Evolutionary conservation across 1,284 basidiomycete species (phyloP), one percentile per base, ranked within the genome.

Genomic region (Erythrobasidium hasegawianum): DNA sequence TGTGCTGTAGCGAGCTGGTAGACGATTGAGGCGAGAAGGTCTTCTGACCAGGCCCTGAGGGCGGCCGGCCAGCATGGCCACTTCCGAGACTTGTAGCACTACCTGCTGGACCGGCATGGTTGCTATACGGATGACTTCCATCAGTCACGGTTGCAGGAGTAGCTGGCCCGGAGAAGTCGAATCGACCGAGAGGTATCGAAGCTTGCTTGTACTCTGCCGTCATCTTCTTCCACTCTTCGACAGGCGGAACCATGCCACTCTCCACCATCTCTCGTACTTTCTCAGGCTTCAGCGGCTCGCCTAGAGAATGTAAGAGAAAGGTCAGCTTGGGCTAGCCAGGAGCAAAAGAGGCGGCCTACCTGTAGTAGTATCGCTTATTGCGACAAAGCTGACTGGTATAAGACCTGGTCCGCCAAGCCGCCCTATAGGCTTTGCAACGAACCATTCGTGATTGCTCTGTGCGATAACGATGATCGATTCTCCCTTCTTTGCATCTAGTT

Each of bases 211-310:
- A 97, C 72, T 85, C 88, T 65, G 93, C 85, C 80, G 97, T 91
- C 59, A 90, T 88, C 75, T 87, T 87, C 77, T 97, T 97, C 96
- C 96, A 99, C 71, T 97, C 94, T 76, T 97, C 95, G 13, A 98
- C 93, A 71, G 86, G 87, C 22, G 96, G 96, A 13, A 98, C 82
- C 67, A 88, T 86, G 20, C 73, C 74, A 26, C 83, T 83, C 73
- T 90, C 86, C 77, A 96, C 91, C 68, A 96, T 82, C 22, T 83
- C 81, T 26, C 86, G 83, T 5, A 95, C 83, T 69, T 92, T 87
- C 22, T 83, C 80, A 69, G 82, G 75, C n/a, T 73, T 59, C 33
- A 91, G 81, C 22, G 89, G 81, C 68, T 83, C 81, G 52, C 88
- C 68, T 69, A n/a, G 45, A 9, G 22, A 55, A 22, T 27, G 8